Conservation (phyloP, 192 early-diverging fungal species). For the Linnemannia elongata region DNA sequence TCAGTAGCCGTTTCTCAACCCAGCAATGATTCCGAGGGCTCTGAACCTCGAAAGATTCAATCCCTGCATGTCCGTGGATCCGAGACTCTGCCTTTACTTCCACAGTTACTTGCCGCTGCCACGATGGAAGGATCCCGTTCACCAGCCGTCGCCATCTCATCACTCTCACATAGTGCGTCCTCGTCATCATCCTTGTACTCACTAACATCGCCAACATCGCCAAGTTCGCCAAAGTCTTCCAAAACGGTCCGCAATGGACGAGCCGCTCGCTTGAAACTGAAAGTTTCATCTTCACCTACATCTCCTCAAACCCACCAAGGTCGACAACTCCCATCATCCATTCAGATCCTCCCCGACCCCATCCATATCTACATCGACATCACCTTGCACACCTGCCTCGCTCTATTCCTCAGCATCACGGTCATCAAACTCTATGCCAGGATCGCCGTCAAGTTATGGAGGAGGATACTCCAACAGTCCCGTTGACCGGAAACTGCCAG, state of each 20-base stretch:
- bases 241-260: not conserved
- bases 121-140: not conserved
- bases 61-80: not conserved
- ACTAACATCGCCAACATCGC: not conserved
- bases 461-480: not conserved
- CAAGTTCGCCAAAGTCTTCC: not conserved
- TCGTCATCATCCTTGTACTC: not conserved
- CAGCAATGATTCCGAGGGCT: not conserved
- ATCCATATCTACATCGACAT: not conserved
- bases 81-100: not conserved
- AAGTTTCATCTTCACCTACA: not conserved
- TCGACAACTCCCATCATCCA: not conserved
- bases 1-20: not conserved
- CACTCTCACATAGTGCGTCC: not conserved
- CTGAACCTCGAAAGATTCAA: not conserved
- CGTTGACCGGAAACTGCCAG: constrained; percentile 14
- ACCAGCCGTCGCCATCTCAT: not conserved
- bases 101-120: not conserved
- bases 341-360: not conserved
- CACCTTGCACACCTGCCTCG: not conserved
- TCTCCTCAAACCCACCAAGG: not conserved
- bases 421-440: too few relatives aligned
- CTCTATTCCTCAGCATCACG: not conserved
- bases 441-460: not conserved
- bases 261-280: not conserved